These are phyloP conservation scores for Trichoderma afroharzianum DNA, from an alignment of 2,329 filamentous ascomycete genomes.

Conservation along the genomic window DNA sequence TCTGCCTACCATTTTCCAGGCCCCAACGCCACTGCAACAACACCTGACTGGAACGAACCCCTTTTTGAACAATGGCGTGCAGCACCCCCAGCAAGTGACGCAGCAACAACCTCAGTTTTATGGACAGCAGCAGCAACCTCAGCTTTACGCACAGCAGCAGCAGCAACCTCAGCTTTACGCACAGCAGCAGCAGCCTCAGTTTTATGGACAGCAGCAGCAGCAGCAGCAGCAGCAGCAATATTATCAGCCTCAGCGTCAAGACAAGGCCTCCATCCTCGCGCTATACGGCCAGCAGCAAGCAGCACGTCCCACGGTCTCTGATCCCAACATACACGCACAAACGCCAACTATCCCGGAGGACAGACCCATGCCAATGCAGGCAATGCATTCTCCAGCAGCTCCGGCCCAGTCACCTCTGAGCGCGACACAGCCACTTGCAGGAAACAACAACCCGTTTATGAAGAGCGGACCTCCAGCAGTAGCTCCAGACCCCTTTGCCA, in stretches of 20 bases:
- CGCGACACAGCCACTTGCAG: conserved; percentile 35
- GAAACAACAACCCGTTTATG: conserved; percentile 58
- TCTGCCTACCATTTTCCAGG: conserved; percentile 42
- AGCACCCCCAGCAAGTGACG: conserved; percentile 25
- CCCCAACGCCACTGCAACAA: conserved; percentile 28
- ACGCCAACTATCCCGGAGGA: conserved; percentile 30
- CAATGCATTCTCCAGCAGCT: conserved; percentile 28
- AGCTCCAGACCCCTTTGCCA: conserved; percentile 42
- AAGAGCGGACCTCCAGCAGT: conserved; percentile 28
- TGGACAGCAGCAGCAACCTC: conserved; percentile 20
- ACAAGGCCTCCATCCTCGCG: conserved; percentile 73
- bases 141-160: conserved; percentile 22
- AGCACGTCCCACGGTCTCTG: conserved; percentile 37
- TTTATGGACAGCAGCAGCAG: conserved; percentile 27
- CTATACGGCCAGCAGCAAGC: conserved; percentile 63
- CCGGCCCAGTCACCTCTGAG: conserved; percentile 27
- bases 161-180: conserved; percentile 17
- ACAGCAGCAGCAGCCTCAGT: conserved; percentile 27
- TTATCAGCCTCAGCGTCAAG: conserved; percentile 48
- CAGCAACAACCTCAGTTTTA: conserved; percentile 27
- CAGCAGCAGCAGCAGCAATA: conserved; percentile 26
- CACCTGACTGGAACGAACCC: conserved; percentile 35
- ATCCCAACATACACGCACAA: conserved; percentile 27
- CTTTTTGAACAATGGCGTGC: conserved; percentile 33
- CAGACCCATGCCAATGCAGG: conserved; percentile 24